Evolutionary conservation across 2,329 filamentous ascomycete genomes (phyloP).

Genomic region (Claviceps cyperi): DNA sequence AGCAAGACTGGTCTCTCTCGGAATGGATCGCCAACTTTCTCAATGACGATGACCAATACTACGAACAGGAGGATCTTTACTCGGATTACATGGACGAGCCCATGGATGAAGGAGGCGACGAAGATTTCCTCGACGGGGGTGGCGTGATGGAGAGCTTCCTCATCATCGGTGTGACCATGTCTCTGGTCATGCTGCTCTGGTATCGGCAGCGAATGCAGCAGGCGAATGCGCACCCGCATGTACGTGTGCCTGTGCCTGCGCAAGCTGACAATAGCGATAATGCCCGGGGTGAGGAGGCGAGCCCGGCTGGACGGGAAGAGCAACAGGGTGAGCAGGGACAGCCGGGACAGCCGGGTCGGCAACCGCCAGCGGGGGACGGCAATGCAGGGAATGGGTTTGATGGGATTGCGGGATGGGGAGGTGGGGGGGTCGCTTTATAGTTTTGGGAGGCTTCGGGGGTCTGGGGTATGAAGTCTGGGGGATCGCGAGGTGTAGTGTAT

Average conservation of each 20-base stretch:
- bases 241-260: not conserved
- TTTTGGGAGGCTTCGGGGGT: not conserved
- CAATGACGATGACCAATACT: conserved; percentile 52
- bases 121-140: conserved; percentile 55
- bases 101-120: conserved; percentile 36
- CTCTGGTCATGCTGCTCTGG: conserved; percentile 65
- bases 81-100: conserved; percentile 37
- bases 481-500: not conserved
- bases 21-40: conserved; percentile 86
- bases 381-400: conserved; percentile 10
- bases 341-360: not conserved
- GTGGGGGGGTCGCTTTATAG: conserved; percentile 21
- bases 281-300: conserved; percentile 9
- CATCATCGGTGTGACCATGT: conserved; percentile 63
- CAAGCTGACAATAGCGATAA: conserved; percentile 14
- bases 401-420: conserved; percentile 22
- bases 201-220: conserved; percentile 61
- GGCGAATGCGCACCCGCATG: conserved; percentile 21
- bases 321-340: not conserved
- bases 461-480: too few relatives aligned
- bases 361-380: not conserved
- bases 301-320: conserved; percentile 4
- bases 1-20: conserved; percentile 60
- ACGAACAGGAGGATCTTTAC: conserved; percentile 40
- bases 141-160: conserved; percentile 72